Evolutionary conservation across 129 eudicot species (phyloP), one percentile per base, ranked within the genome.

Genomic region (Escallonia rubra): DNA sequence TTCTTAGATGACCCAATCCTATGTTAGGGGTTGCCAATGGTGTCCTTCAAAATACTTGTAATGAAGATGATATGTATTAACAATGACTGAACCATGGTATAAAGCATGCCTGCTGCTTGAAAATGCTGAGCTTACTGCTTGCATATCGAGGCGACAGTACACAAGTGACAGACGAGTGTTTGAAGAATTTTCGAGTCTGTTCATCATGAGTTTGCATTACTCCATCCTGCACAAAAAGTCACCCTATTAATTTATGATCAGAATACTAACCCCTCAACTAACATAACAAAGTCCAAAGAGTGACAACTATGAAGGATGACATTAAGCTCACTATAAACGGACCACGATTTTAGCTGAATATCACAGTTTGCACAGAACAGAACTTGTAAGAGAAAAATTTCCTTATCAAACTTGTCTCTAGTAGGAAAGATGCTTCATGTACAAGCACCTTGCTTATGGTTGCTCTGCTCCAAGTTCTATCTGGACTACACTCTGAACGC

Each of bases 141-240:
- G 86, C 95, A 71, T 86, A 87, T 62, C 97, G 91, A 64, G 95
- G 95, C 44, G 97, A 61, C 57, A 90, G 75, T 67, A 85, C 82
- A 74, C 97, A 90, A 71, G 59, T 80, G 60, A 90, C 97, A 72
- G 97, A 86, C 5, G 97, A 90, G 71, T 90, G 95, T 81, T 90
- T 90, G 83, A 90, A 90, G 65, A 81, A 90, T 81, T 81, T 87
- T 61, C 79, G 67, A 51, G 91, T 90, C 71, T 80, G 80, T 86
- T 90, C 95, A 64, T 90, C 97, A 61, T 90, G 97, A 61, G 95
- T 90, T 77, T 80, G 81, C 97, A 90, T 90, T 73, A 90, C 86
- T 78, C 97, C 97, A 16, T 71, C 75, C 97, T 90, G 87, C 81
- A 74, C 61, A 61, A 42, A 59, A 43, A 65, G 53, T 23, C 34